Percentiles rank a stretch among this genome's conserved stretches.
These are phyloP conservation scores for Colletotrichum incanum DNA, from an alignment of 2,329 filamentous ascomycete species.

Conservation along the genomic window DNA sequence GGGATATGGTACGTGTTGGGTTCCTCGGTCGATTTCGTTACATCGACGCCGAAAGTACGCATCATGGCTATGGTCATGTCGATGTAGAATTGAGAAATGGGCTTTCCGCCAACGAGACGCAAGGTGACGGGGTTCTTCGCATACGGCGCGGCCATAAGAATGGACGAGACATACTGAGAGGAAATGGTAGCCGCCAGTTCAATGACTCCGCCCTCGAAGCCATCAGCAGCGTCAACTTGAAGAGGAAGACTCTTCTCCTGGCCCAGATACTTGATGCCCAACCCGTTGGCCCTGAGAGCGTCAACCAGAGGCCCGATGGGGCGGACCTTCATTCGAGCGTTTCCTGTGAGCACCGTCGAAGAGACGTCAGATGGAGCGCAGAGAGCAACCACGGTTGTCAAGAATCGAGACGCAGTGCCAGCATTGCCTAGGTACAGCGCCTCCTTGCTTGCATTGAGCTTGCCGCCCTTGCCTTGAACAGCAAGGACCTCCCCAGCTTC, in stretches of 20 bases:
- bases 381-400: conserved; percentile 91
- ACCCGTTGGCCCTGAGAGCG: conserved; percentile 88
- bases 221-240: conserved; percentile 84
- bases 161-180: conserved; percentile 98
- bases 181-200: conserved; percentile 95
- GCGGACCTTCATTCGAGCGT: conserved; percentile 94
- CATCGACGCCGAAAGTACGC: conserved; percentile 88
- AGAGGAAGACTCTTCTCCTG: conserved; percentile 88
- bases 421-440: conserved; percentile 96
- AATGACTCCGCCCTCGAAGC: conserved; percentile 89
- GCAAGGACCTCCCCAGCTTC: conserved; percentile 93
- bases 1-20: conserved; percentile 96
- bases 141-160: conserved; percentile 97
- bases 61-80: conserved; percentile 99
- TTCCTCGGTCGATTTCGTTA: conserved; percentile 82
- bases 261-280: conserved; percentile 89
- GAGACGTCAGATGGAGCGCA: conserved; percentile 77
- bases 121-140: conserved; percentile 94
- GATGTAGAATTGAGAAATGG: conserved; percentile 96
- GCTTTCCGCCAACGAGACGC: conserved; percentile 93
- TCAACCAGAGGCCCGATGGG: conserved; percentile 96
- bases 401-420: conserved; percentile 93
- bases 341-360: conserved; percentile 89
- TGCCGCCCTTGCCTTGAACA: conserved; percentile 91
- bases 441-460: conserved; percentile 80